Conservation (phyloP, 2,329 filamentous ascomycete species). For the Cladosporium sp. region DNA sequence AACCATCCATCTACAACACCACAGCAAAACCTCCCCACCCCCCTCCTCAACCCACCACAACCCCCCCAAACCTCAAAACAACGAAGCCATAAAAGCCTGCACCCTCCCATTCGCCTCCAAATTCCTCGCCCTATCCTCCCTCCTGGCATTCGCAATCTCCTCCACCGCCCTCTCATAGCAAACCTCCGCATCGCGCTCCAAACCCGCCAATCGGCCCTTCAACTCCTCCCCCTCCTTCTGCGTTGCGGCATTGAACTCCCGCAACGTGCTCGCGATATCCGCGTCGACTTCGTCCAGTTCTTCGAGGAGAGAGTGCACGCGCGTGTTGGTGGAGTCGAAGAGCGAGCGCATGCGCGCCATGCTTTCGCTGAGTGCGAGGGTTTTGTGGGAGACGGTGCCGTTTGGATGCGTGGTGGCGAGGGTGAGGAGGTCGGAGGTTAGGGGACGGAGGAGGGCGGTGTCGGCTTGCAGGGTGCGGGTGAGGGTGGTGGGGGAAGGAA, state of each 20-base stretch:
- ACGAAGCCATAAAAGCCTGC: slow-evolving; percentile 15
- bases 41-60: too few relatives aligned
- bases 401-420: slow-evolving; percentile 12
- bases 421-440: slow-evolving; percentile 20
- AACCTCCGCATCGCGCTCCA: slow-evolving; percentile 16
- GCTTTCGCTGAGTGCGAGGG: slow-evolving; percentile 20
- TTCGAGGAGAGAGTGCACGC: slow-evolving; percentile 15
- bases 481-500: too few relatives aligned
- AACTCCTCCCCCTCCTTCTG: slow-evolving; percentile 14
- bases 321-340: slow-evolving; percentile 12
- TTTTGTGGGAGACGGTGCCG: slow-evolving; percentile 6
- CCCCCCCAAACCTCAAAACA: too few relatives aligned
- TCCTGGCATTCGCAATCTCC: slow-evolving; percentile 19
- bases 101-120: slow-evolving; percentile 20
- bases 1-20: too few relatives aligned
- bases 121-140: slow-evolving; percentile 16
- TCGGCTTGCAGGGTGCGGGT: too few relatives aligned
- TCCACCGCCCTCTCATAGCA: slow-evolving; percentile 17
- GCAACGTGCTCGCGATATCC: slow-evolving; percentile 20
- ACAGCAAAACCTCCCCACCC: too few relatives aligned
- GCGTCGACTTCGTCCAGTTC: slow-evolving; percentile 18
- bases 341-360: slow-evolving; percentile 17
- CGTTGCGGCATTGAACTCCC: slow-evolving; percentile 11
- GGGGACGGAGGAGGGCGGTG: slow-evolving; percentile 18
- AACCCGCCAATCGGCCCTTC: slow-evolving; percentile 16